Percentiles rank a stretch among this genome's conserved stretches.
These are phyloP conservation scores for Penstemon eatonii DNA, from an alignment of 257 asterid species.

Conservation along the genomic window DNA sequence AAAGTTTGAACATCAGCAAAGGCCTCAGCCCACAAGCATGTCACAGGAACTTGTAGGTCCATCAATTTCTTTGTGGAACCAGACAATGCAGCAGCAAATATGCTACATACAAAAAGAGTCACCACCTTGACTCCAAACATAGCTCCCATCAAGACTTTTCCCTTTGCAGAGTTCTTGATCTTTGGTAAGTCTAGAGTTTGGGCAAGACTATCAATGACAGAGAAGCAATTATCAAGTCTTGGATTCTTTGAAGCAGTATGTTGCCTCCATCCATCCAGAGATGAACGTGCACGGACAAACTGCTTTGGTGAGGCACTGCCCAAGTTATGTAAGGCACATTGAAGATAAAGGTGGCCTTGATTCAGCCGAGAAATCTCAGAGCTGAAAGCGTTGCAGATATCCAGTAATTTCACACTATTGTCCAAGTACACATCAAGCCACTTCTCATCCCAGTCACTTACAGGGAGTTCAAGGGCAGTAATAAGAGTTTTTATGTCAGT, in stretches of 20 bases:
- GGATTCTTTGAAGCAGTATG: constrained; percentile 62
- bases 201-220: constrained; percentile 55
- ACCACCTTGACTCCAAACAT: constrained; percentile 76
- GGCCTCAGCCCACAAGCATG: constrained; percentile 60
- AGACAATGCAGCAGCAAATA: constrained; percentile 66
- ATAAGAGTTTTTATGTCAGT: constrained; percentile 65
- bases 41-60: constrained; percentile 48
- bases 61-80: constrained; percentile 65
- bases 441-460: constrained; percentile 80
- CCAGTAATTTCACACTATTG: constrained; percentile 72
- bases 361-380: constrained; percentile 75
- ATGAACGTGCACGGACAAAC: constrained; percentile 53
- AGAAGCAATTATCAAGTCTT: constrained; percentile 60
- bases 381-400: constrained; percentile 76
- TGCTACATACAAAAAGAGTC: constrained; percentile 63
- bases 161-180: constrained; percentile 79
- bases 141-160: constrained; percentile 78
- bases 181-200: constrained; percentile 69
- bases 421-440: constrained; percentile 82
- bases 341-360: constrained; percentile 79
- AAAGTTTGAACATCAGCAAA: constrained; percentile 52
- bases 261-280: constrained; percentile 76
- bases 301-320: constrained; percentile 44
- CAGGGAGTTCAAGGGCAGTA: constrained; percentile 70
- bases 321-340: constrained; percentile 49